Evolutionary conservation across 306 rosid species (phyloP).

Genomic region (Senna tora): DNA sequence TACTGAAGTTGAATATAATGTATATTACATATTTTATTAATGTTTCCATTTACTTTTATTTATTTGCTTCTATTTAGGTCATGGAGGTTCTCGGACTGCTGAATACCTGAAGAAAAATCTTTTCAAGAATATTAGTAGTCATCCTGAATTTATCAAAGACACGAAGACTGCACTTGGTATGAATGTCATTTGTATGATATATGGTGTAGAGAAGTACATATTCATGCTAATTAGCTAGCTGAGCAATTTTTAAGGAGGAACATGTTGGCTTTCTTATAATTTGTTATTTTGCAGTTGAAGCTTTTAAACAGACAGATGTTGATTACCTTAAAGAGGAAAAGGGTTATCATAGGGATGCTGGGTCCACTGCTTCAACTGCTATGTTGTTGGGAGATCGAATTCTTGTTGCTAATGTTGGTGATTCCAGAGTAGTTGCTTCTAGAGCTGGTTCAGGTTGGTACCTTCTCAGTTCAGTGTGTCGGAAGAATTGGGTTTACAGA

Average conservation of each 20-base stretch:
- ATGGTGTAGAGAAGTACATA: slow-evolving; percentile 8
- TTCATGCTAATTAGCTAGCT: slow-evolving; percentile 34
- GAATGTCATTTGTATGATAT: slow-evolving; percentile 30
- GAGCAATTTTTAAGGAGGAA: slow-evolving; percentile 32
- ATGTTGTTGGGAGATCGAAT: slow-evolving; percentile 76
- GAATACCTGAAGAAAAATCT: slow-evolving; percentile 82
- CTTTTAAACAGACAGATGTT: slow-evolving; percentile 77
- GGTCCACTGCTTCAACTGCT: slow-evolving; percentile 93
- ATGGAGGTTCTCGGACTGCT: slow-evolving; percentile 88
- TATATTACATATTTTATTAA: slow-evolving; percentile 18
- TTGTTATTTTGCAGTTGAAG: slow-evolving; percentile 65
- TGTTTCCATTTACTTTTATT: slow-evolving; percentile 9
- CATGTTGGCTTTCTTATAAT: slow-evolving; percentile 28
- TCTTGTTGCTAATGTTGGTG: slow-evolving; percentile 93
- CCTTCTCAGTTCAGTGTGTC: slow-evolving; percentile 39
- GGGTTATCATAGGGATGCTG: slow-evolving; percentile 81
- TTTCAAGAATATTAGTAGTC: slow-evolving; percentile 74
- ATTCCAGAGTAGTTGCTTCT: slow-evolving; percentile 87
- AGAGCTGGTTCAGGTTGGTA: slow-evolving; percentile 89
- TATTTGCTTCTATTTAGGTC: slow-evolving; percentile 56
- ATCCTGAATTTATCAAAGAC: slow-evolving; percentile 77
- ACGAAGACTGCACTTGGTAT: slow-evolving; percentile 81
- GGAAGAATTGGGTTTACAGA: slow-evolving; percentile 34
- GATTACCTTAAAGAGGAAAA: slow-evolving; percentile 82
- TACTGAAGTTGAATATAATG: no score